phyloP scores from a whole-genome alignment of 1,284 basidiomycete species.

The Athelia sp. region DNA sequence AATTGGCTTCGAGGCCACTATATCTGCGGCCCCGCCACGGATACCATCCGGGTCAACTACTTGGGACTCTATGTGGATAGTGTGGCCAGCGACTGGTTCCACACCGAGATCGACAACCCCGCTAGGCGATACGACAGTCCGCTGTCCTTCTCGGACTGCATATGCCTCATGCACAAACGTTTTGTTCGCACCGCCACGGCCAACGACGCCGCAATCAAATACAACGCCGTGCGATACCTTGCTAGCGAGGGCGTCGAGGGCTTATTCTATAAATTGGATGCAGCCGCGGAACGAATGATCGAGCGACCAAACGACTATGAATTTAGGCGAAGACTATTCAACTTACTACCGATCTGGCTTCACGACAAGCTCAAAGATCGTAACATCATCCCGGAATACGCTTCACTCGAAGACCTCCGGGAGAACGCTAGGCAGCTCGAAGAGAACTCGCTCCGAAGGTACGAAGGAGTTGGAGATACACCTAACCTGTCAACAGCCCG shows the following conservation, averaged over 20 bases:
- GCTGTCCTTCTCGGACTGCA: not conserved
- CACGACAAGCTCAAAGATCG: not conserved
- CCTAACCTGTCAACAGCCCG: no score
- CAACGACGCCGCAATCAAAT: no score
- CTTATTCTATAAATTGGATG: not conserved
- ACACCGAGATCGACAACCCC: not conserved
- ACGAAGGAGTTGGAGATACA: no score
- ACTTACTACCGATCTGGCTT: not conserved
- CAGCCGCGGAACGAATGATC: not conserved
- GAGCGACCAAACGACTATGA: not conserved
- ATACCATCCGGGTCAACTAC: not conserved
- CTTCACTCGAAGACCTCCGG: not conserved
- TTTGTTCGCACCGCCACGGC: not conserved
- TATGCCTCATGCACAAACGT: not conserved
- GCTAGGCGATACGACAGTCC: not conserved
- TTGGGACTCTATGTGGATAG: not conserved
- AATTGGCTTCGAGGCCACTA: not conserved
- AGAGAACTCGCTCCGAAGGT: no score
- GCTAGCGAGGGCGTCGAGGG: not conserved
- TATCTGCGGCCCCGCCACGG: not conserved
- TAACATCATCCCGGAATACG: not conserved
- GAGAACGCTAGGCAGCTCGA: not conserved
- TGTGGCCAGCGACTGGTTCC: not conserved
- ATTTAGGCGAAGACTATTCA: not conserved
- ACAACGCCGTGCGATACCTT: not conserved